These are phyloP conservation scores for Phytophthora vignae DNA, from an alignment of 352 stramenopile genomes.

Conservation along the genomic window DNA sequence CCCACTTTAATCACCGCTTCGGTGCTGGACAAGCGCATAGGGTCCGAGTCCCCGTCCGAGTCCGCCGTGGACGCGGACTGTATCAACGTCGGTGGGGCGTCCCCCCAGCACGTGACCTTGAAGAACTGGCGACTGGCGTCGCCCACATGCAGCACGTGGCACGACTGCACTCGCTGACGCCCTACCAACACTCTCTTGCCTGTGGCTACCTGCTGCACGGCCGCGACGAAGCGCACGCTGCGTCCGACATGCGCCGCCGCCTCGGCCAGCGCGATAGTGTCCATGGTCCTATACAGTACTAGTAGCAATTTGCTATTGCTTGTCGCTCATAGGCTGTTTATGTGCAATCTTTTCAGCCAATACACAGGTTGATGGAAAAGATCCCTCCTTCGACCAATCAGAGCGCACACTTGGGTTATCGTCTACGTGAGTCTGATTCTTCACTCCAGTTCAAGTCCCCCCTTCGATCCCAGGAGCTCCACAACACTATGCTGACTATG, in stretches of 20 bases:
- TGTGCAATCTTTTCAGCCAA: slow-evolving; percentile 26
- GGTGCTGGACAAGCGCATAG: slow-evolving; percentile 27
- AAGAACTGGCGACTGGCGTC: slow-evolving; percentile 60
- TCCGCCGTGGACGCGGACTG: neutral
- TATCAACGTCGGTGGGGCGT: slow-evolving; percentile 49
- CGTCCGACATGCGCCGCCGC: slow-evolving; percentile 35
- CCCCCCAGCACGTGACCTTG: slow-evolving; percentile 62
- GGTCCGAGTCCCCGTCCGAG: slow-evolving; percentile 31
- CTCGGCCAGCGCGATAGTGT: slow-evolving; percentile 31
- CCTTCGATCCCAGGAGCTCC: too few relatives aligned
- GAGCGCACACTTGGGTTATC: neutral
- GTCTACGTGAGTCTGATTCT: slow-evolving; percentile 29
- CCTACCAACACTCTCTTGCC: slow-evolving; percentile 42
- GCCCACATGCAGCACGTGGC: slow-evolving; percentile 58
- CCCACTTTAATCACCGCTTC: slow-evolving; percentile 51
- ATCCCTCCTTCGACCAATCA: slow-evolving; percentile 31
- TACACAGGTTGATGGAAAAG: slow-evolving; percentile 14
- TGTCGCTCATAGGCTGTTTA: slow-evolving; percentile 27
- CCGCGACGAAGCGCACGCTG: slow-evolving; percentile 53
- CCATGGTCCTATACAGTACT: slow-evolving; percentile 27
- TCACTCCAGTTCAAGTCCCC: slow-evolving; percentile 30
- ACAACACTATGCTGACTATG: slow-evolving; percentile 14
- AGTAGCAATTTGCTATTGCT: neutral
- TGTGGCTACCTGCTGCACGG: slow-evolving; percentile 54
- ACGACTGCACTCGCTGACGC: slow-evolving; percentile 41